These are phyloP conservation scores for Taphrina flavorubra DNA, from an alignment of 1,139 yeast genomes.

Conservation along the genomic window DNA sequence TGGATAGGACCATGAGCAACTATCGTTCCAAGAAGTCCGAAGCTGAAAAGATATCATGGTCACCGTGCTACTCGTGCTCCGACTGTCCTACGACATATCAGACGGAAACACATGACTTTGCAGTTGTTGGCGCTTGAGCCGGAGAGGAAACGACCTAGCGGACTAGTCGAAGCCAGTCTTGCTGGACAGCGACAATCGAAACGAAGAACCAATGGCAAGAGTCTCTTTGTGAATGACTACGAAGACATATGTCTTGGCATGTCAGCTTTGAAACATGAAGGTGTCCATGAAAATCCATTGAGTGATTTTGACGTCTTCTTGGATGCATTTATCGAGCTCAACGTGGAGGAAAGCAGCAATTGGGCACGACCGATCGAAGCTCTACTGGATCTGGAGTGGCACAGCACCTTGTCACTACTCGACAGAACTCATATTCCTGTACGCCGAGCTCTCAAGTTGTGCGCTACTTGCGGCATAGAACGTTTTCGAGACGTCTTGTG, in stretches of 20 bases:
- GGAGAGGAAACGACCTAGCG: background rate
- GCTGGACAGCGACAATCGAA: constrained; percentile 1
- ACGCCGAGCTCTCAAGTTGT: background rate
- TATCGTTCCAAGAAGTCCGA: too few species aligned
- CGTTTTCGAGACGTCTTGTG: constrained; percentile 16
- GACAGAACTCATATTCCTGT: background rate
- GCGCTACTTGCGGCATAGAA: constrained; percentile 5
- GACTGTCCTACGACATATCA: too few species aligned
- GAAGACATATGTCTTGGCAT: constrained; percentile 14
- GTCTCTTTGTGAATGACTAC: background rate
- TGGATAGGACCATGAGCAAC: too few species aligned
- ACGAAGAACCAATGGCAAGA: background rate
- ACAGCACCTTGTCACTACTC: background rate
- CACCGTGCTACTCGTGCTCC: too few species aligned
- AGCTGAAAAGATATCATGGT: too few species aligned
- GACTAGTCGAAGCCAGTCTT: background rate
- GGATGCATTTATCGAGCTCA: constrained; percentile 14
- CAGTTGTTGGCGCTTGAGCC: too few species aligned
- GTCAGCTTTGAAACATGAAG: background rate
- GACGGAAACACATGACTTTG: too few species aligned
- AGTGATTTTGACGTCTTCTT: constrained; percentile 1
- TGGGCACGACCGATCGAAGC: background rate
- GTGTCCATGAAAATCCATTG: background rate
- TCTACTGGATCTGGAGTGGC: constrained; percentile 13
- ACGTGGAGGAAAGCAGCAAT: background rate